phyloP scores from a whole-genome alignment of 1,284 basidiomycete genomes.

The Fomes fomentarius region DNA sequence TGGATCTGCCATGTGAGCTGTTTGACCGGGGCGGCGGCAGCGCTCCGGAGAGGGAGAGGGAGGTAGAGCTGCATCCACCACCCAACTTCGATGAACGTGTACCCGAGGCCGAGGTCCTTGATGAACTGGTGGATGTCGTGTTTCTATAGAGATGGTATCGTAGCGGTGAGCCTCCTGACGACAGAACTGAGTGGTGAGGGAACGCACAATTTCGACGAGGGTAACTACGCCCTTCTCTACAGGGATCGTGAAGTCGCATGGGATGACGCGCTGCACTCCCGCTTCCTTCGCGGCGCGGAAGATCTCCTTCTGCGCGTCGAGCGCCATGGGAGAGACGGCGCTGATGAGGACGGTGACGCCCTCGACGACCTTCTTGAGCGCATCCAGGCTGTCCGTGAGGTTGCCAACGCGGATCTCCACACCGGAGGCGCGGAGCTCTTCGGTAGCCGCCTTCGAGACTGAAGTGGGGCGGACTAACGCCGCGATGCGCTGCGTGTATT shows the following conservation, averaged over 20 bases:
- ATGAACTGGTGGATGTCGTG: constrained; percentile 16
- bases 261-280: constrained; percentile 23
- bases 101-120: constrained; percentile 12
- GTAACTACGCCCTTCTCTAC: constrained; percentile 9
- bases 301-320: constrained; percentile 17
- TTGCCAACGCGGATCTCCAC: constrained; percentile 24
- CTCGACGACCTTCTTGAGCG: constrained; percentile 10
- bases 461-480: constrained; percentile 16
- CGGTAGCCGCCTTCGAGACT: constrained; percentile 12
- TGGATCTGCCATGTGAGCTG: neutral
- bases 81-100: constrained; percentile 27
- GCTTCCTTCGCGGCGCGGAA: constrained; percentile 22
- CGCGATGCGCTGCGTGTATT: constrained; percentile 9
- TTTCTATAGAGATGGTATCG: constrained; percentile 14
- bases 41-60: constrained; percentile 7
- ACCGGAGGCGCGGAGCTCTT: constrained; percentile 6
- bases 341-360: constrained; percentile 25
- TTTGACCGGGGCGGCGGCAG: neutral
- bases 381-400: constrained; percentile 10
- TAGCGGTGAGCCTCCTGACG: too few species aligned
- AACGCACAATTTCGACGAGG: constrained; percentile 6
- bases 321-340: neutral
- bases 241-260: constrained; percentile 20
- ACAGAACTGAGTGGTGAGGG: too few species aligned
- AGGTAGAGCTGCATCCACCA: constrained; percentile 11